A percentile compares a stretch with the other conserved stretches of the same genome.
phyloP scores from a whole-genome alignment of 1,139 yeast species.

The Candida freyschussii region DNA sequence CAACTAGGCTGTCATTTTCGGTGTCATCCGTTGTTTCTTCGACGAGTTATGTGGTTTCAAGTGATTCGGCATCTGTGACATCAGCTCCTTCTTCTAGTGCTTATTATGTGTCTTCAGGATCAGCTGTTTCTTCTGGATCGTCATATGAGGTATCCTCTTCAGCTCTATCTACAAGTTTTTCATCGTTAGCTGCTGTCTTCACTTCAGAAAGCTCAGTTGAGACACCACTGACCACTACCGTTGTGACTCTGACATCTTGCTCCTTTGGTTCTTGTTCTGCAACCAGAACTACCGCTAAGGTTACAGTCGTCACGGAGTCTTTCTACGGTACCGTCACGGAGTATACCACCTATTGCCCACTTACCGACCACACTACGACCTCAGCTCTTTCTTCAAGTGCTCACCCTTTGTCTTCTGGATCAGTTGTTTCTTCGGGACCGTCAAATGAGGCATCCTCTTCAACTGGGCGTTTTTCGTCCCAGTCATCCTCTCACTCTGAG shows the following conservation, averaged over 20 bases:
- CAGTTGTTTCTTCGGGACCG: conserved; percentile 1
- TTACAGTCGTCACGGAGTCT: conserved; percentile 18
- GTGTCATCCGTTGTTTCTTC: conserved; percentile 2
- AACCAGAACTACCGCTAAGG: conserved; percentile 5
- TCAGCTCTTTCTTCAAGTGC: neutral
- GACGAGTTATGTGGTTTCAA: neutral
- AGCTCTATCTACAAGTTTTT: neutral
- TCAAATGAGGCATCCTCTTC: too few relatives aligned
- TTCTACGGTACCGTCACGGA: conserved; percentile 26
- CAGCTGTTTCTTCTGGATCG: neutral
- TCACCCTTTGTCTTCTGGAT: conserved; percentile 1
- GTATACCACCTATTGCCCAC: conserved; percentile 34
- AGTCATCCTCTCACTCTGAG: neutral
- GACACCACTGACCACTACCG: conserved; percentile 7
- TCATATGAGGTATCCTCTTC: neutral
- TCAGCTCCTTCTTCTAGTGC: too few relatives aligned
- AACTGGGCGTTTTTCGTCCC: too few relatives aligned
- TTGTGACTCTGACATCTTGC: conserved; percentile 20
- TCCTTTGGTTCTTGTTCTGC: conserved; percentile 6
- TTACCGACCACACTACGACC: conserved; percentile 16
- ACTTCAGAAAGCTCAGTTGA: neutral
- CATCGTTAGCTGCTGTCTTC: conserved; percentile 1
- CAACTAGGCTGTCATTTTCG: neutral
- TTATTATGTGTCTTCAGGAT: too few relatives aligned
- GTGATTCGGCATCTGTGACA: neutral